phyloP scores from a whole-genome alignment of 306 rosid genomes.

The Prunus padus region DNA sequence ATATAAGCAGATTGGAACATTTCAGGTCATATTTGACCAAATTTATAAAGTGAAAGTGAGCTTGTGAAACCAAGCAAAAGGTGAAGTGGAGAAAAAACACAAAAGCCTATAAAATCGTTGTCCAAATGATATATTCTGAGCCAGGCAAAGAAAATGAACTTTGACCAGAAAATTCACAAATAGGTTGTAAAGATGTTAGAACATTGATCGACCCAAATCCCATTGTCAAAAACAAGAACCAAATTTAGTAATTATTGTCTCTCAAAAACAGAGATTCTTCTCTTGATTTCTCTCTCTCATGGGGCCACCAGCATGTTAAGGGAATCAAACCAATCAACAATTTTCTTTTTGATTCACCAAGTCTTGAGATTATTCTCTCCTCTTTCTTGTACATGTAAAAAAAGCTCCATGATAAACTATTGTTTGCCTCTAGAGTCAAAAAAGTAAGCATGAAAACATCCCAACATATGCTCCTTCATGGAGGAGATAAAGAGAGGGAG shows the following conservation, averaged over 20 bases:
- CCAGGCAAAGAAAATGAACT: constrained; percentile 11
- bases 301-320: constrained; percentile 39
- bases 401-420: constrained; percentile 59
- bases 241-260: constrained; percentile 29
- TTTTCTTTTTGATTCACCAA: constrained; percentile 36
- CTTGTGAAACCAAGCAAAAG: constrained; percentile 14
- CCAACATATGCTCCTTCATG: constrained; percentile 44
- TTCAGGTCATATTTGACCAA: background rate
- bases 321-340: constrained; percentile 45
- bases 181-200: constrained; percentile 21
- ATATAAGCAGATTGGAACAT: background rate
- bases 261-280: constrained; percentile 40
- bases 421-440: constrained; percentile 69
- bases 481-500: constrained; percentile 39
- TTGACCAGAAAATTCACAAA: constrained; percentile 25
- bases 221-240: constrained; percentile 27
- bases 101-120: background rate
- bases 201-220: constrained; percentile 33
- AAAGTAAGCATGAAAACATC: constrained; percentile 44
- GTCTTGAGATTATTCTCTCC: constrained; percentile 40
- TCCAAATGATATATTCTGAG: background rate
- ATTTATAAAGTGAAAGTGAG: background rate
- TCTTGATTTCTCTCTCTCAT: constrained; percentile 15
- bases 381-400: constrained; percentile 39
- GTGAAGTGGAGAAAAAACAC: background rate